phyloP scores from a whole-genome alignment of 1,284 basidiomycete genomes.

The Cystobasidium slooffiae region DNA sequence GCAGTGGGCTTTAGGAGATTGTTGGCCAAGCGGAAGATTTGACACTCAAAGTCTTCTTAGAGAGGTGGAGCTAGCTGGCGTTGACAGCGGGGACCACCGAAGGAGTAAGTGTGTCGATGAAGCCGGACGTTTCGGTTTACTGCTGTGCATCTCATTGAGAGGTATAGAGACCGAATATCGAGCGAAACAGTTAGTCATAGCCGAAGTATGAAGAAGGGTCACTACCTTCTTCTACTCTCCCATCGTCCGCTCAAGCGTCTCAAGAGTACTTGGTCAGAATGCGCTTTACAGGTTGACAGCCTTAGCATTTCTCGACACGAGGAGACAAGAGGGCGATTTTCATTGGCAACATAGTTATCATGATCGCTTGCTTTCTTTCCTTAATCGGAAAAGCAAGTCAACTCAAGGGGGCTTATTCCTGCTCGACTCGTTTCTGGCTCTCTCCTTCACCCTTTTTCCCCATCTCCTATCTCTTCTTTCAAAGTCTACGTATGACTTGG shows the following conservation, averaged over 20 bases:
- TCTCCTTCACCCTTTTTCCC: neutral
- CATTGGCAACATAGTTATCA: slow-evolving; percentile 38
- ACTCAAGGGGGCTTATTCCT: slow-evolving; percentile 43
- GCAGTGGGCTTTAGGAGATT: slow-evolving; percentile 5
- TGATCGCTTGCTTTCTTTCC: slow-evolving; percentile 30
- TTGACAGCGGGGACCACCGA: slow-evolving; percentile 25
- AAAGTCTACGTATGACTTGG: neutral
- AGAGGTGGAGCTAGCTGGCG: neutral
- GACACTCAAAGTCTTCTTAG: neutral
- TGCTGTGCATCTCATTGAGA: slow-evolving; percentile 1
- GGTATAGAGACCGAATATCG: slow-evolving; percentile 23
- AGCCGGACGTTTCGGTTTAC: slow-evolving; percentile 34
- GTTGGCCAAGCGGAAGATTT: neutral
- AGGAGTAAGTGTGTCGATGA: slow-evolving; percentile 34
- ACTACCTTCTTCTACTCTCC: neutral
- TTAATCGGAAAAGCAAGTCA: neutral
- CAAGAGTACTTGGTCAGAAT: neutral
- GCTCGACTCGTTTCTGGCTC: slow-evolving; percentile 25
- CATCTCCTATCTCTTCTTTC: neutral
- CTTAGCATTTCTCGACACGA: slow-evolving; percentile 1
- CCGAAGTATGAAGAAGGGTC: neutral
- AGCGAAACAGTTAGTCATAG: slow-evolving; percentile 41
- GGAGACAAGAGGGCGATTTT: slow-evolving; percentile 30
- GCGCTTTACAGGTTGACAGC: slow-evolving; percentile 13
- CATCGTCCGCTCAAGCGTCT: slow-evolving; percentile 23